Evolutionary conservation across 176 grass and related monocot genomes (phyloP).

Genomic region (Canna indica): DNA sequence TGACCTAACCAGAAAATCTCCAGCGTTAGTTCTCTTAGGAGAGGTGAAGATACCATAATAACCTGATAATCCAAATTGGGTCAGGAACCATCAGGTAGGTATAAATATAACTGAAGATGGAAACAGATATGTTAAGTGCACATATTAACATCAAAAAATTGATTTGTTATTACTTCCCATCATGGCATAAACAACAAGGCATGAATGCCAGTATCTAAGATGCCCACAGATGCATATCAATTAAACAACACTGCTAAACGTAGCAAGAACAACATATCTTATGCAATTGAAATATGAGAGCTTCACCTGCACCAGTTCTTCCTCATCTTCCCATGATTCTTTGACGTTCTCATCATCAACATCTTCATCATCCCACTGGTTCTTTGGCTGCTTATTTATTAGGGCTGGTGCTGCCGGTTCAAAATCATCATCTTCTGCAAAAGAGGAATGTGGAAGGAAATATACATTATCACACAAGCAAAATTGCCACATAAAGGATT

Average conservation of each 20-base stretch:
- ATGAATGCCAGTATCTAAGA: no score
- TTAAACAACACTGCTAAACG: not conserved
- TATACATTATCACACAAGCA: not conserved
- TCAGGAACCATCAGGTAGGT: no score
- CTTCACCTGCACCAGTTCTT: slow-evolving; percentile 1
- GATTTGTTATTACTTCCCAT: no score
- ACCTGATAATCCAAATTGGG: no score
- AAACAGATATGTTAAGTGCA: no score
- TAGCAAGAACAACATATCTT: not conserved
- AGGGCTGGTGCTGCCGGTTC: not conserved
- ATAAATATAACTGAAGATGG: no score
- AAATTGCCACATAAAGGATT: not conserved
- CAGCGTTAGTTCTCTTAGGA: no score
- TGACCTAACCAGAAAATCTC: no score
- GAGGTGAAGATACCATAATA: no score
- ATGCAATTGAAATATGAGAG: not conserved
- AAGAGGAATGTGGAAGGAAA: not conserved
- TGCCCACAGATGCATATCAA: not conserved
- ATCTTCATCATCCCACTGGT: slow-evolving; percentile 6
- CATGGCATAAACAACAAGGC: no score
- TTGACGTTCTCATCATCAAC: slow-evolving; percentile 3
- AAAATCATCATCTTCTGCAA: slow-evolving; percentile 6
- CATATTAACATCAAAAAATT: no score
- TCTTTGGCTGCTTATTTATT: not conserved
- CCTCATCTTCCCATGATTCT: slow-evolving; percentile 12